Evolutionary conservation across 768 basidiomycete species (phyloP).

Genomic region (Tephrocybe sp.): DNA sequence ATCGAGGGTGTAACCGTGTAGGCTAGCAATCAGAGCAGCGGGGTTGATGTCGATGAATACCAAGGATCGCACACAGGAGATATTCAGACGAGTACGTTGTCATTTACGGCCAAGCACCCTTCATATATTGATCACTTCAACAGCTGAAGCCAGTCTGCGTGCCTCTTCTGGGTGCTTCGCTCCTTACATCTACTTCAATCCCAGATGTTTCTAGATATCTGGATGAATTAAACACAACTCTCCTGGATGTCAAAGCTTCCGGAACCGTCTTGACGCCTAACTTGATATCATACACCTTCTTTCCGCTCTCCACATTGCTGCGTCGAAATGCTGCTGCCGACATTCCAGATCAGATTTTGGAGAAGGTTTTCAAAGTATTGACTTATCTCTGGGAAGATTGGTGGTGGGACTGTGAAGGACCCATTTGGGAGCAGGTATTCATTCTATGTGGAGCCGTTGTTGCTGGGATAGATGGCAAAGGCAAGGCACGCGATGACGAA

Average conservation of each 20-base stretch:
- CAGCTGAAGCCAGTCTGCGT: conserved; percentile 77
- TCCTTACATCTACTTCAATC: conserved; percentile 55
- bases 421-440: conserved; percentile 83
- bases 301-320: conserved; percentile 83
- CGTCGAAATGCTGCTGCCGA: conserved; percentile 65
- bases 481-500: conserved; percentile 73
- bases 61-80: conserved; percentile 22
- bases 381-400: conserved; percentile 62
- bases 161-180: conserved; percentile 69
- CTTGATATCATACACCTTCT: conserved; percentile 81
- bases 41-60: conserved; percentile 1
- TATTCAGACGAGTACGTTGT: conserved; percentile 38
- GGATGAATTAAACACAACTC: conserved; percentile 43
- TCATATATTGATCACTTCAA: background rate
- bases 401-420: conserved; percentile 80
- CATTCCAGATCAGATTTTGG: conserved; percentile 79
- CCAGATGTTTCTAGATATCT: conserved; percentile 50
- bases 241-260: conserved; percentile 42
- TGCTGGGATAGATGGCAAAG: conserved; percentile 62
- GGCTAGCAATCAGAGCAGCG: background rate
- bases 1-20: too few species aligned
- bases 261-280: conserved; percentile 44
- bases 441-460: conserved; percentile 67
- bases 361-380: conserved; percentile 64
- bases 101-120: background rate